Evolutionary conservation across 75 land plant species (phyloP).

Genomic region (Selaginella tamariscina): DNA sequence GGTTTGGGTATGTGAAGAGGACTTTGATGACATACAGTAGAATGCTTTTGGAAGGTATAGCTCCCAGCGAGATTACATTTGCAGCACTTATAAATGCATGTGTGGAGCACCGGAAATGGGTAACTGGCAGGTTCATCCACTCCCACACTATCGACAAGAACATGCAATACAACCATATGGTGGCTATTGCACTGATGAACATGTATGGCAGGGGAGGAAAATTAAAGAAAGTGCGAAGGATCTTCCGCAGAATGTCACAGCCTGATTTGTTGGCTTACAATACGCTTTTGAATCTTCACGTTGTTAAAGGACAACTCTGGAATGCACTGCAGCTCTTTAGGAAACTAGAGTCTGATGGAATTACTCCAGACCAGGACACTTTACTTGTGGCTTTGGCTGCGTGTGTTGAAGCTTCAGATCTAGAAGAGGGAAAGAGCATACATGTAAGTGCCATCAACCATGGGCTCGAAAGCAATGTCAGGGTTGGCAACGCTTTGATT

Average conservation of each 20-base stretch:
- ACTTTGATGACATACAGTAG: background rate
- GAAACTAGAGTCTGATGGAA: background rate
- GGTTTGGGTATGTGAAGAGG: background rate
- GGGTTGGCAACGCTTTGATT: slow-evolving; percentile 9
- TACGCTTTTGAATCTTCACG: slow-evolving; percentile 2
- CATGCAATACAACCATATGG: background rate
- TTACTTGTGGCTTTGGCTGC: background rate
- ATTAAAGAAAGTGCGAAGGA: background rate
- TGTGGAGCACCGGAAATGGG: background rate
- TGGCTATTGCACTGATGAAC: slow-evolving; percentile 3
- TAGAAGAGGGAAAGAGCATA: background rate
- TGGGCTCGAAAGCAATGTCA: slow-evolving; percentile 7
- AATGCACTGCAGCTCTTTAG: slow-evolving; percentile 5
- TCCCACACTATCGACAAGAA: background rate
- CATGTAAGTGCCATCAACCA: background rate
- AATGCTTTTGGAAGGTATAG: background rate
- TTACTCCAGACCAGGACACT: background rate
- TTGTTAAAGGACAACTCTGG: background rate
- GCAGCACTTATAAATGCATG: background rate
- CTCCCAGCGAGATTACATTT: background rate
- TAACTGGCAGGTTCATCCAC: background rate
- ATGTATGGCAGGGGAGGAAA: slow-evolving; percentile 5
- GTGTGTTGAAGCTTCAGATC: background rate
- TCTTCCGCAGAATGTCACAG: background rate
- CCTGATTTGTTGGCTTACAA: background rate